Conservation (phyloP, 805 yeast species). For the Saturnispora gosingensis region DNA sequence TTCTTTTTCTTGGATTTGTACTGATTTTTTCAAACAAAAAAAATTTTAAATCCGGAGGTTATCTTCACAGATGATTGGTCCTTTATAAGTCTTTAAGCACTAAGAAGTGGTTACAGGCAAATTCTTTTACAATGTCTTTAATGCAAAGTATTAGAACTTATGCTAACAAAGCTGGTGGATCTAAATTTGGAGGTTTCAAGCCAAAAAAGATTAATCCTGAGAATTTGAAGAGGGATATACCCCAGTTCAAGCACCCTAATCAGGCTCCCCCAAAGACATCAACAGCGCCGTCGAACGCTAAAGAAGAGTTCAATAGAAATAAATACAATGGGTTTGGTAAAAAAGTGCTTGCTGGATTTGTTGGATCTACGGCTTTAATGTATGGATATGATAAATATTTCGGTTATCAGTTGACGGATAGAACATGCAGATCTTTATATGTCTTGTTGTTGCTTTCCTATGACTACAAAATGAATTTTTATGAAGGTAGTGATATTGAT, state of each 20-base stretch:
- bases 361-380: conserved; percentile 15
- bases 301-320: not conserved
- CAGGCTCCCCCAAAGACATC: conserved; percentile 1
- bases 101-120: not conserved
- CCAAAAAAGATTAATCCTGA: not conserved
- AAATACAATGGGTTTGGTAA: conserved; percentile 4
- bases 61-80: not conserved
- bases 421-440: conserved; percentile 45
- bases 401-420: conserved; percentile 40
- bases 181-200: not conserved
- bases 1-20: not conserved
- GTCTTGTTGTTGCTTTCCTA: conserved; percentile 42
- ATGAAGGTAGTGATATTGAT: conserved; percentile 36
- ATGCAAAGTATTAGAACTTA: not conserved
- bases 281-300: not conserved
- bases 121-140: not conserved
- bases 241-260: not conserved
- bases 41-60: not conserved
- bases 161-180: not conserved
- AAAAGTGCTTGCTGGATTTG: conserved; percentile 5
- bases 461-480: conserved; percentile 50
- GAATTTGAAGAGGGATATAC: not conserved
- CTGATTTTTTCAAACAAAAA: not conserved
- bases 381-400: conserved; percentile 24
- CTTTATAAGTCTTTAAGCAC: not conserved